A percentile compares a stretch with the other conserved stretches of the same genome.
These are phyloP conservation scores for Solanum hybrid DNA, from an alignment of 305 asterid genomes.

Conservation along the genomic window DNA sequence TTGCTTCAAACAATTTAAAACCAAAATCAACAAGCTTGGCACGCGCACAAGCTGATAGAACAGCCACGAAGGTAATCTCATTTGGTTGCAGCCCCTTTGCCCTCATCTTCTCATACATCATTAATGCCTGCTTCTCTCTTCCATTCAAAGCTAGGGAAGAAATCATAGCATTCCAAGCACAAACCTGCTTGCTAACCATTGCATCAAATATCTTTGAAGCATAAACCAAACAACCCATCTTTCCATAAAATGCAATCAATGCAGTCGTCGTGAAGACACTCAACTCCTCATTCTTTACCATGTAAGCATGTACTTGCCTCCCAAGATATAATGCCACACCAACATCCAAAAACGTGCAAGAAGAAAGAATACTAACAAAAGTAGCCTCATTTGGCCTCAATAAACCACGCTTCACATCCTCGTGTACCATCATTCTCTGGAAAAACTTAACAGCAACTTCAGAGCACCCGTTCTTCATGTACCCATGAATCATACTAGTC, in stretches of 20 bases:
- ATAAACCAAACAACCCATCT: neutral
- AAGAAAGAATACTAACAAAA: neutral
- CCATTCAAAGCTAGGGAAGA: conserved; percentile 41
- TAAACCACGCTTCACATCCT: neutral
- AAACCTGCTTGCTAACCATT: conserved; percentile 43
- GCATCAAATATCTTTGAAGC: neutral
- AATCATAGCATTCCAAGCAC: conserved; percentile 85
- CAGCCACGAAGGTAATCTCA: neutral
- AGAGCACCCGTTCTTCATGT: conserved; percentile 19
- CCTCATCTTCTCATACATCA: conserved; percentile 39
- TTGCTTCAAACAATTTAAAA: neutral
- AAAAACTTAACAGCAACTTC: conserved; percentile 35
- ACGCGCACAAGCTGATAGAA: neutral
- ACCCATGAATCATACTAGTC: conserved; percentile 74
- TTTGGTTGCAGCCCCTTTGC: neutral
- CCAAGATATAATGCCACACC: neutral
- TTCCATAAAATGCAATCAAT: neutral
- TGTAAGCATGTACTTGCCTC: neutral
- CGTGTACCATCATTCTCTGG: neutral
- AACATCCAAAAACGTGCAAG: neutral
- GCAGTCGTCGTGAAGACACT: neutral
- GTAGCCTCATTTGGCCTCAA: neutral
- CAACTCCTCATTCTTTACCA: neutral
- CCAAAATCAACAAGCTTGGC: neutral
- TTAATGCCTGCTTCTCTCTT: conserved; percentile 51